Evolutionary conservation across 2,329 filamentous ascomycete species (phyloP).

Genomic region (Pezicula neosporulosa): DNA sequence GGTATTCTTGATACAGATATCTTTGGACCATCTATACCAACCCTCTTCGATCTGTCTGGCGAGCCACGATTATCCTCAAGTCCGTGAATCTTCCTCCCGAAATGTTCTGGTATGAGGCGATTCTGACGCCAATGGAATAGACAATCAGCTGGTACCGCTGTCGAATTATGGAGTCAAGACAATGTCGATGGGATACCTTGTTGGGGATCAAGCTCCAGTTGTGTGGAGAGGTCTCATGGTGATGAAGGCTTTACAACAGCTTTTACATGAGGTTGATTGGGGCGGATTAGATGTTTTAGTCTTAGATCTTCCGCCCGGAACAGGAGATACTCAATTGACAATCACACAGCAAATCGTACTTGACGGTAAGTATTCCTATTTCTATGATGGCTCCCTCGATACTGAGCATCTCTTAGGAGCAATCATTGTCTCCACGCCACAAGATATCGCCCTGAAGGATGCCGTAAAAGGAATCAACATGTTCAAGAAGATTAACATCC

Average conservation of each 20-base stretch:
- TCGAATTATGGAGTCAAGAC: slow-evolving; percentile 95
- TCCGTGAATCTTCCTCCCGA: slow-evolving; percentile 36
- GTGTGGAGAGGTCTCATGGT: slow-evolving; percentile 98
- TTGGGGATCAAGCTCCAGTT: slow-evolving; percentile 75
- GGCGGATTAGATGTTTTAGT: slow-evolving; percentile 83
- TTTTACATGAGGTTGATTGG: slow-evolving; percentile 95
- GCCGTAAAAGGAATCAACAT: slow-evolving; percentile 89
- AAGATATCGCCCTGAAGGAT: slow-evolving; percentile 88
- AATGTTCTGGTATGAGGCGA: neutral
- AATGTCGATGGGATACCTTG: slow-evolving; percentile 98
- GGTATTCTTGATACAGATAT: slow-evolving; percentile 96
- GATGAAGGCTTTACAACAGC: slow-evolving; percentile 93
- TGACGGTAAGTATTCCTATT: slow-evolving; percentile 55
- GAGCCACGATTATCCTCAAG: slow-evolving; percentile 73
- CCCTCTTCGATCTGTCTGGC: slow-evolving; percentile 75
- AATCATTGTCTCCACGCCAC: slow-evolving; percentile 88
- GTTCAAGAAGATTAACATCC: slow-evolving; percentile 75
- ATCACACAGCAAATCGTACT: slow-evolving; percentile 92
- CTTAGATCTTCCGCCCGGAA: slow-evolving; percentile 88
- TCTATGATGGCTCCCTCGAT: neutral
- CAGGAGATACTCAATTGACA: slow-evolving; percentile 93
- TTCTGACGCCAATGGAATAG: slow-evolving; percentile 35
- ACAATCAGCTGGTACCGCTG: slow-evolving; percentile 79
- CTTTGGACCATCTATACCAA: slow-evolving; percentile 93
- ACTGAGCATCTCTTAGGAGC: slow-evolving; percentile 47